Evolutionary conservation across 1,284 basidiomycete species (phyloP), one percentile per base, ranked within the genome.

Genomic region (Caloboletus firmus): DNA sequence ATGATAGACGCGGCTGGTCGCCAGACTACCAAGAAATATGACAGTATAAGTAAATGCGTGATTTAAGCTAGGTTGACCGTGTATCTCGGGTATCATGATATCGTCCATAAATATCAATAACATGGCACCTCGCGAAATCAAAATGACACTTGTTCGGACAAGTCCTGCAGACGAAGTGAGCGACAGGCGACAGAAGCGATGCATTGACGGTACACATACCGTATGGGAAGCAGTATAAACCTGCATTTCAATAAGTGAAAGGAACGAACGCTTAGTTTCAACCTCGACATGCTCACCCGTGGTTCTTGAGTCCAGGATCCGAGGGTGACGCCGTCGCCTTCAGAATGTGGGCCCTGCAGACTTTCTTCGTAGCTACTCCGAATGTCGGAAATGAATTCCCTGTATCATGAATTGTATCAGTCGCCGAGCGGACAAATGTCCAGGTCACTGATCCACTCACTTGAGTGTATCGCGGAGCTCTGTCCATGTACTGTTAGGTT

Each of bases 401-500:
- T 65, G 36, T 34, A 34, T 34, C 15, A n/a, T 22, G 11, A 17
- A 9, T 28, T 7, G 5, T 8, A 26, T 58, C 26, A 52, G 26
- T 43, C 34, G 4, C 36, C 8, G 15, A 20, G 41, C 12, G 5
- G 34, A 1, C 0, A 28, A 28, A 28, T 10, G 5, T 41, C 3
- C 28, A 31, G 6, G 6, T 39, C 34, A 31, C 2, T n/a, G 22
- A 36, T 45, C 30, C 12, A 52, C 63, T 1, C 24, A 70, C 62
- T 55, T 52, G 37, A 71, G 44, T 3, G 17, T 1, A 20, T 63
- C 55, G 11, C 57, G 64, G 24, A 68, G 59, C 4, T 58, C 59
- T 7, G 35, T 22, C 62, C 69, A 71, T 7, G 66, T 62, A 5
- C 59, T 56, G 7, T 56, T 5, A 2, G 57, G 53, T 17, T 52